A percentile compares a stretch with the other conserved stretches of the same genome.
phyloP scores from a whole-genome alignment of 768 basidiomycete genomes.

The Suillus brevipes region DNA sequence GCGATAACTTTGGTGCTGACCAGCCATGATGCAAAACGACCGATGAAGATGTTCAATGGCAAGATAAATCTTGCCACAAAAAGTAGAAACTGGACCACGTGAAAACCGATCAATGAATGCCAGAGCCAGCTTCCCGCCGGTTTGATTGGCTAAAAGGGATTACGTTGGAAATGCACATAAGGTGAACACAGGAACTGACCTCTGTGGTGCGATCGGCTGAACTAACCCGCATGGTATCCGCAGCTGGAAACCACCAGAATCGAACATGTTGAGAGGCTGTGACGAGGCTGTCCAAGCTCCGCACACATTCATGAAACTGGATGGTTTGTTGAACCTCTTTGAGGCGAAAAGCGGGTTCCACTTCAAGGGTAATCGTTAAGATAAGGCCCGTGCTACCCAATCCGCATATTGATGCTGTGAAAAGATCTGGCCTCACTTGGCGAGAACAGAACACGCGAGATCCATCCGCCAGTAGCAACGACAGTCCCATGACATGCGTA shows the following conservation, averaged over 20 bases:
- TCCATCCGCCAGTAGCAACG: constrained; percentile 77
- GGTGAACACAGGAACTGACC: constrained; percentile 47
- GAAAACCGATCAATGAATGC: constrained; percentile 72
- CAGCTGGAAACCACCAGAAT: constrained; percentile 93
- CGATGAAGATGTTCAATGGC: constrained; percentile 62
- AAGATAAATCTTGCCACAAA: constrained; percentile 71
- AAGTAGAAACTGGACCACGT: constrained; percentile 81
- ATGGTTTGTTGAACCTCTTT: constrained; percentile 66
- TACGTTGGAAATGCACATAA: constrained; percentile 11
- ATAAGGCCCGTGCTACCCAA: constrained; percentile 91
- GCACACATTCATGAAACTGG: constrained; percentile 62
- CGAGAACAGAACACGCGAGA: constrained; percentile 67
- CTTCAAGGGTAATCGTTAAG: constrained; percentile 70
- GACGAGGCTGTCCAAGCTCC: constrained; percentile 54
- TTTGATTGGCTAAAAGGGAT: constrained; percentile 45
- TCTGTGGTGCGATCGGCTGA: constrained; percentile 73
- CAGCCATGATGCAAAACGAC: constrained; percentile 69
- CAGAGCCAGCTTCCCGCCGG: constrained; percentile 64
- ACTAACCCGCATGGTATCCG: constrained; percentile 69
- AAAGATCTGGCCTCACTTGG: constrained; percentile 67
- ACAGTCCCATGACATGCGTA: constrained; percentile 73
- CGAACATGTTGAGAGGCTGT: constrained; percentile 83
- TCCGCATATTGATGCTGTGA: constrained; percentile 87
- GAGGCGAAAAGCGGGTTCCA: constrained; percentile 81
- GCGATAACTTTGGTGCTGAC: constrained; percentile 52